phyloP scores from a whole-genome alignment of 2,329 filamentous ascomycete species.

The Blastomyces gilchristii region DNA sequence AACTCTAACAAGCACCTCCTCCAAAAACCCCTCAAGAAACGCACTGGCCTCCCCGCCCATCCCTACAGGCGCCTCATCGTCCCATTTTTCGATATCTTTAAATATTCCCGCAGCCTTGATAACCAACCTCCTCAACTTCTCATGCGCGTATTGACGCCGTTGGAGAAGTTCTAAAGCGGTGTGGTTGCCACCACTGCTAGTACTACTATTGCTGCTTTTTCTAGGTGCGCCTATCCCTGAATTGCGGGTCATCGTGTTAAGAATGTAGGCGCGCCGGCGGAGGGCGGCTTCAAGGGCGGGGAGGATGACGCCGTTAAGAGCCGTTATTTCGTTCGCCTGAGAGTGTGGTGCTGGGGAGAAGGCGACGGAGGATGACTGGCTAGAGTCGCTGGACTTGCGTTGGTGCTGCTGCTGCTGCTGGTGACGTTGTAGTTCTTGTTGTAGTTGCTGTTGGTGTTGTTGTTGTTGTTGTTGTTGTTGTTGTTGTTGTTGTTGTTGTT shows the following conservation, averaged over 20 bases:
- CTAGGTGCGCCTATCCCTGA: constrained; percentile 9
- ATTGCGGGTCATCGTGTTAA: constrained; percentile 35
- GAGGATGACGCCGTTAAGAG: constrained; percentile 81
- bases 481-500: constrained; percentile 10
- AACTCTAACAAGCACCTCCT: constrained; percentile 85
- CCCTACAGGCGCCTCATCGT: constrained; percentile 75
- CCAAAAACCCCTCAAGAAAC: constrained; percentile 82
- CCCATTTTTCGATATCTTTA: constrained; percentile 80
- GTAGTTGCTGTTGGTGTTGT: constrained; percentile 10
- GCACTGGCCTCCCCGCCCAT: constrained; percentile 87
- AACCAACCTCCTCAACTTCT: constrained; percentile 69
- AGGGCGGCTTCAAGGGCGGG: constrained; percentile 87
- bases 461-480: constrained; percentile 11
- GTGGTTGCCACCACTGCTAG: constrained; percentile 39
- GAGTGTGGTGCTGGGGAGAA: constrained; percentile 25
- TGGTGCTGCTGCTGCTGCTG: constrained; percentile 9
- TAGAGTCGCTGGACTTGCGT: constrained; percentile 11
- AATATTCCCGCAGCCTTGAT: constrained; percentile 74
- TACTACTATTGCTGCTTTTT: constrained; percentile 12
- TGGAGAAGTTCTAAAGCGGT: constrained; percentile 43
- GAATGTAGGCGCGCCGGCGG: constrained; percentile 57
- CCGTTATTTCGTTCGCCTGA: constrained; percentile 63
- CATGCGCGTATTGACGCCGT: constrained; percentile 66
- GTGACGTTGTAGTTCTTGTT: constrained; percentile 21
- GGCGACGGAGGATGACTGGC: constrained; percentile 12